Percentiles rank a stretch among this genome's conserved stretches.
These are phyloP conservation scores for Staphylotrichum tortipilum DNA, from an alignment of 495 filamentous ascomycete genomes.

Conservation along the genomic window DNA sequence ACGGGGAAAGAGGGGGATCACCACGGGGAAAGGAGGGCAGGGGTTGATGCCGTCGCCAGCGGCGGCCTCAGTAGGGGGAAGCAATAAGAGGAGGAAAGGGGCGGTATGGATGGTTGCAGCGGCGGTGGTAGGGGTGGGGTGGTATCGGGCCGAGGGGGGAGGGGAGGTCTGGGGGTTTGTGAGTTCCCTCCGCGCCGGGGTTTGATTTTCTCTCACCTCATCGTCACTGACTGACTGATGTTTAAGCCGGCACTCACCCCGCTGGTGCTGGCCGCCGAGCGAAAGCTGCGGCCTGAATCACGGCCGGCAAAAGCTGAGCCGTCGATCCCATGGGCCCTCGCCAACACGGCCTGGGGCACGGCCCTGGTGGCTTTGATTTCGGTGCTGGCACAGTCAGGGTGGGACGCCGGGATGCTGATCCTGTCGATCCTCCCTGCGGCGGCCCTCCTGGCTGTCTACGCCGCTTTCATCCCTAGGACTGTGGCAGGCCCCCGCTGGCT, in stretches of 20 bases:
- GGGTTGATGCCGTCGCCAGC: too few species aligned
- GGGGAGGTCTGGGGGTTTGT: background rate
- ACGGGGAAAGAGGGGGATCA: background rate
- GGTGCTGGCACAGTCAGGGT: background rate
- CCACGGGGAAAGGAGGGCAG: too few species aligned
- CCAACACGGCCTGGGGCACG: background rate
- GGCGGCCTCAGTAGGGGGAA: too few species aligned
- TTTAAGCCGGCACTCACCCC: constrained; percentile 3
- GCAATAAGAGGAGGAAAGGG: background rate
- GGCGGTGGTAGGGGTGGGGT: background rate
- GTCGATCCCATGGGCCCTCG: background rate
- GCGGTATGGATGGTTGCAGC: background rate
- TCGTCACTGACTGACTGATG: too few species aligned
- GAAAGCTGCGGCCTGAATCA: background rate
- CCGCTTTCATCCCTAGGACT: background rate
- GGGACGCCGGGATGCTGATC: background rate
- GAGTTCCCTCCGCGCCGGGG: background rate
- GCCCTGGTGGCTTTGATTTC: background rate
- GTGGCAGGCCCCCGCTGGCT: background rate
- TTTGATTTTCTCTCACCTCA: too few species aligned
- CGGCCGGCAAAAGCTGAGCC: background rate
- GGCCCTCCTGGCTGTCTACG: background rate
- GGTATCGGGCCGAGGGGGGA: constrained; percentile 1
- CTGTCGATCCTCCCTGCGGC: background rate
- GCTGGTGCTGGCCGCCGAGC: background rate